Base-by-base conservation (phyloP, 352 stramenopile species). In the Phytophthora melonis region DNA sequence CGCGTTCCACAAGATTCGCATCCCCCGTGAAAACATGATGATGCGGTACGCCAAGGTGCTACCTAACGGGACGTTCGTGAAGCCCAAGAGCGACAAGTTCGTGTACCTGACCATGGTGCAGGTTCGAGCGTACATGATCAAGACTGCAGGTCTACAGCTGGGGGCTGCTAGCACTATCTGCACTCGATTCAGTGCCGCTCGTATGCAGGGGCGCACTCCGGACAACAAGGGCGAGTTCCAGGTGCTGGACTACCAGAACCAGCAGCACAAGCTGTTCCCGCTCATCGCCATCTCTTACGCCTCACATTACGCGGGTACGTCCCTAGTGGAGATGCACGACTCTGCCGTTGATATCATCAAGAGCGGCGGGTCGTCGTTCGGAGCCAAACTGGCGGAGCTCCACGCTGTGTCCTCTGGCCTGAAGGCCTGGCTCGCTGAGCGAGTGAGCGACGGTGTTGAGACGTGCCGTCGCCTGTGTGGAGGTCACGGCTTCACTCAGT, bases 1-100 rank as follows among this genome's bases (percentile, higher is more conserved):
- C 25, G 61, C 60, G 3, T 74, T 74, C 47, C 54, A 74, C 36
- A 74, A 74, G 54, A 11, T 74, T 13, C 60, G 61, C 0, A 43
- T 70, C 5, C 61, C 68, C 7, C 57, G 68, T n/a, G 61, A 62
- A 45, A 74, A 74, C n/a, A 75, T 75, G 68, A 70, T 70, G 61
- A 75, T 75, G 68, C 7, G 62, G 5, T 75, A 70, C 10, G 68
- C 68, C 0, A 77, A 76, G 45, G 86, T 93, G 41, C 36, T 85
- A 1, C 78, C 80, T 0, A 74, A 93, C 39, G 86, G 86, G 21
- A 83, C 74, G 16, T 91, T 82, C 49, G 64, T 87, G 5, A 76
- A 87, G 75, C 83, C 83, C 7, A 74, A 88, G 73, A 88, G 80
- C 47, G 83, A 92, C 76, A 89, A 89, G 66, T 68, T 91, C n/a